These are phyloP conservation scores for Albugo candida DNA, from an alignment of 352 stramenopile species.

Conservation along the genomic window DNA sequence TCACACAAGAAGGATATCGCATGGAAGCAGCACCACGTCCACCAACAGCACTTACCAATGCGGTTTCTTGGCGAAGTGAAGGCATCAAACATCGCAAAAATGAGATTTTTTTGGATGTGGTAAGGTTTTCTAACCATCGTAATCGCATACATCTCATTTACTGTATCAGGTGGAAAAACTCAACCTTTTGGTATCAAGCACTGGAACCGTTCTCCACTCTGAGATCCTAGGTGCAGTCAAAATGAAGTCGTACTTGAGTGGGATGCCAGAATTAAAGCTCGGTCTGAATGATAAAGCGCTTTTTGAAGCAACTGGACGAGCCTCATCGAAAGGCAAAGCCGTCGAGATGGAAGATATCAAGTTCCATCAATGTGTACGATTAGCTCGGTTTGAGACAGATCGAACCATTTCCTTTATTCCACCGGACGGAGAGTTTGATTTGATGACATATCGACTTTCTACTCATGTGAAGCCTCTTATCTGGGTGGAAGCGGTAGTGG, in stretches of 20 bases:
- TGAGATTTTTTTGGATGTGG: slow-evolving; percentile 99
- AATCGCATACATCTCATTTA: not conserved
- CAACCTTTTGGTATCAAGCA: slow-evolving; percentile 88
- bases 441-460: slow-evolving; percentile 97
- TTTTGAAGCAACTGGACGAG: slow-evolving; percentile 92
- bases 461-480: slow-evolving; percentile 99
- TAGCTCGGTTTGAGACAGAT: slow-evolving; percentile 99
- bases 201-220: slow-evolving; percentile 94
- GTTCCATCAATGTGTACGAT: slow-evolving; percentile 98
- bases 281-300: slow-evolving; percentile 99
- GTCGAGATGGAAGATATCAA: slow-evolving; percentile 99
- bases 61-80: slow-evolving; percentile 96
- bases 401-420: slow-evolving; percentile 99
- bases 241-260: slow-evolving; percentile 97
- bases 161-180: slow-evolving; percentile 84
- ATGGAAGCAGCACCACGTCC: slow-evolving; percentile 85
- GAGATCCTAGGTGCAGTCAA: slow-evolving; percentile 97
- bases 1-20: slow-evolving; percentile 93
- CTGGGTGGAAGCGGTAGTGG: slow-evolving; percentile 96
- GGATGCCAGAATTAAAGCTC: slow-evolving; percentile 99
- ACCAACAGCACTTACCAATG: slow-evolving; percentile 93
- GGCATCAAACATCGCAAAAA: slow-evolving; percentile 99
- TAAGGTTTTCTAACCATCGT: not conserved
- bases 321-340: slow-evolving; percentile 82
- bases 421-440: slow-evolving; percentile 98